Evolutionary conservation across 2,329 filamentous ascomycete genomes (phyloP).

Genomic region (Fragosphaeria purpurea): DNA sequence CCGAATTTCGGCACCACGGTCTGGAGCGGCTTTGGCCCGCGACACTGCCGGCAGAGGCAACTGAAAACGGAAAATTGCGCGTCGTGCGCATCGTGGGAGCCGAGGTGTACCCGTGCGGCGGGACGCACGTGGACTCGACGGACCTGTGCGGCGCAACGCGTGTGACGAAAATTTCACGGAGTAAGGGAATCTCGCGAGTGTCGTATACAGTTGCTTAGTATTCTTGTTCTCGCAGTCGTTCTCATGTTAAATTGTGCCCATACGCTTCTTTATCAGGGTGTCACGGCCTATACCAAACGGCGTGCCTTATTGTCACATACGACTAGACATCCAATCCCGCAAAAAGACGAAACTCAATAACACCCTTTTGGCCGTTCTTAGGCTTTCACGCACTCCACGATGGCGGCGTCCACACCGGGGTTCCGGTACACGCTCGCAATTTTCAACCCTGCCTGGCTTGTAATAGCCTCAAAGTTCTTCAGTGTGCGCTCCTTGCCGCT

Average conservation of each 20-base stretch:
- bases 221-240: too few relatives aligned
- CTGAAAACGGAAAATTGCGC: constrained; percentile 44
- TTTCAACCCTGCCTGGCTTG: constrained; percentile 10
- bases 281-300: too few relatives aligned
- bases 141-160: constrained; percentile 48
- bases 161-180: constrained; percentile 57
- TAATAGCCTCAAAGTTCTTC: constrained; percentile 10
- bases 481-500: constrained; percentile 18
- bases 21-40: constrained; percentile 41
- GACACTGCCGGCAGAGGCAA: constrained; percentile 19
- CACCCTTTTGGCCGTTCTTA: neutral
- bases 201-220: constrained; percentile 23
- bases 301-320: too few relatives aligned
- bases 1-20: constrained; percentile 45
- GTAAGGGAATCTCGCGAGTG: constrained; percentile 55
- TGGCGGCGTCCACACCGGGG: constrained; percentile 10
- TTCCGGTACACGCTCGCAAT: constrained; percentile 11
- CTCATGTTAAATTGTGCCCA: too few relatives aligned
- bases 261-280: too few relatives aligned
- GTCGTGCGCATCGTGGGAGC: constrained; percentile 60
- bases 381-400: constrained; percentile 15
- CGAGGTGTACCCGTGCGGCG: constrained; percentile 64
- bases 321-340: too few relatives aligned
- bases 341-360: too few relatives aligned
- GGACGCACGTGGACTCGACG: constrained; percentile 59